phyloP scores from a whole-genome alignment of 176 grass and related monocot species.

The Bolboschoenus planiculmis region DNA sequence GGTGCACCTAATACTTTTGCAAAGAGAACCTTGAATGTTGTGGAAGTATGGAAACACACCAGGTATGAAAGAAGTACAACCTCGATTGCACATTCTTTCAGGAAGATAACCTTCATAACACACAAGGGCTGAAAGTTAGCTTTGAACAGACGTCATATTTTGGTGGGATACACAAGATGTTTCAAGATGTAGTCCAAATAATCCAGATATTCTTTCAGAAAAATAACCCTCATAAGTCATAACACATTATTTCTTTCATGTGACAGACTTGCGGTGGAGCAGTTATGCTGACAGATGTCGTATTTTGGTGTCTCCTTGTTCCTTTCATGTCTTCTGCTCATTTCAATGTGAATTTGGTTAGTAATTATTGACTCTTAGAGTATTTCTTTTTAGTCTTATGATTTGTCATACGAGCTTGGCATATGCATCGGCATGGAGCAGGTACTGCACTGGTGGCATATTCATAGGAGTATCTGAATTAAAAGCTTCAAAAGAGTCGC shows the following conservation, averaged over 20 bases:
- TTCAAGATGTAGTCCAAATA: no score
- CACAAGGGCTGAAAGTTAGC: no score
- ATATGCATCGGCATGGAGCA: background rate
- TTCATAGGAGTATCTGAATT: background rate
- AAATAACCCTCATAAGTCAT: no score
- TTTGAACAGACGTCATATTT: no score
- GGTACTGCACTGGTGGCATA: background rate
- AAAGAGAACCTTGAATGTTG: no score
- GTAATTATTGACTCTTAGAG: background rate
- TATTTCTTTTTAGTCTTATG: background rate
- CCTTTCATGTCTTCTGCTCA: constrained; percentile 32
- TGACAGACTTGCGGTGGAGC: constrained; percentile 31
- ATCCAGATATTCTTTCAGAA: no score
- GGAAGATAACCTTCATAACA: no score
- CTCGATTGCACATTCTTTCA: no score
- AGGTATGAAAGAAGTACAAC: no score
- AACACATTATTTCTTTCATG: background rate
- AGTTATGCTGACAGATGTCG: constrained; percentile 41
- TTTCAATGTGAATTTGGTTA: constrained; percentile 45
- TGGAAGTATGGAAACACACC: no score
- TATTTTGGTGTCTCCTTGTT: constrained; percentile 50
- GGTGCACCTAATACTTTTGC: no score
- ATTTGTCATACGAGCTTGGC: background rate
- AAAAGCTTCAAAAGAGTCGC: background rate
- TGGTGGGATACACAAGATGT: no score